A percentile compares a stretch with the other conserved stretches of the same genome.
phyloP scores from a whole-genome alignment of 2,329 filamentous ascomycete genomes.

The Chrysosporium queenslandicum region DNA sequence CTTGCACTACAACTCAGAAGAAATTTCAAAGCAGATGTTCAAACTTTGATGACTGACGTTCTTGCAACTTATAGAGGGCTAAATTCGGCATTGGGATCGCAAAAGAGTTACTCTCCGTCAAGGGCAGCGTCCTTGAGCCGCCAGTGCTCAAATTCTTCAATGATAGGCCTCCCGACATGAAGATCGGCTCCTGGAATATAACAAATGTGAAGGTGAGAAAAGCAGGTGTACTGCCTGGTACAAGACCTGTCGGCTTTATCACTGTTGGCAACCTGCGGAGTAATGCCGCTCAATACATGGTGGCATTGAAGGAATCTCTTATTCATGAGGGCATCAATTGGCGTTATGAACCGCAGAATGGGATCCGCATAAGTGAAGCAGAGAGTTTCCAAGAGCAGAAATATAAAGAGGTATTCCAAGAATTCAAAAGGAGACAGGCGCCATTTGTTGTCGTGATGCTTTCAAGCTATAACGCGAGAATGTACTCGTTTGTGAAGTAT shows the following conservation, averaged over 20 bases:
- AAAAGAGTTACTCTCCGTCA: conserved; percentile 16
- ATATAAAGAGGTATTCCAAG: neutral
- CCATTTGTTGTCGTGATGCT: conserved; percentile 17
- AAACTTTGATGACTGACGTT: neutral
- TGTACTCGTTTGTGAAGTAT: conserved; percentile 20
- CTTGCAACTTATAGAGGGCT: neutral
- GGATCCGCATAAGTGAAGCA: neutral
- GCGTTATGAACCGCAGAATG: neutral
- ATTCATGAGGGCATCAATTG: conserved; percentile 8
- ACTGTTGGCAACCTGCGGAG: neutral
- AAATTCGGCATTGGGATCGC: conserved; percentile 17
- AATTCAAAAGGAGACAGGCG: neutral
- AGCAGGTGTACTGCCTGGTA: conserved; percentile 1
- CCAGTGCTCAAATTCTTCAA: conserved; percentile 11
- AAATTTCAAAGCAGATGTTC: neutral
- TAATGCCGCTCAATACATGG: neutral
- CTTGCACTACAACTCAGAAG: neutral
- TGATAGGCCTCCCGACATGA: neutral
- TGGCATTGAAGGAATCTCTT: neutral
- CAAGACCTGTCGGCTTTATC: neutral
- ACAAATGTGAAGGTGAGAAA: neutral
- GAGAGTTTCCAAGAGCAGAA: neutral
- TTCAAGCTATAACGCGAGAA: conserved; percentile 12
- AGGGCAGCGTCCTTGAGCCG: conserved; percentile 14
- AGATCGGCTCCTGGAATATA: conserved; percentile 13